phyloP scores from a whole-genome alignment of 495 filamentous ascomycete species.

The Penicillium nucicola region DNA sequence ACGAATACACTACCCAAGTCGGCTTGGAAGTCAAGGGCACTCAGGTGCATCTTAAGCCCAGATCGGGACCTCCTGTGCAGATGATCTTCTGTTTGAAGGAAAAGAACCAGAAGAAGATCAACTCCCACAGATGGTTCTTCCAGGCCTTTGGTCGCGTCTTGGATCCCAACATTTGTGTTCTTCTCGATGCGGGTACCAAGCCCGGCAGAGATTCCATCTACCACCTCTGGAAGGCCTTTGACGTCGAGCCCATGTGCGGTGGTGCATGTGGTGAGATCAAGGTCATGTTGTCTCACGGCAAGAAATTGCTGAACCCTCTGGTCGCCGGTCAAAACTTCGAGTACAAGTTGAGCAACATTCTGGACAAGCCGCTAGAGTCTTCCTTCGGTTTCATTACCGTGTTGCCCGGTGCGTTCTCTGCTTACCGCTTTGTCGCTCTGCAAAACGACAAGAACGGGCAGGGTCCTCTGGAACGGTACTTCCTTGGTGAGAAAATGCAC shows the following conservation, averaged over 20 bases:
- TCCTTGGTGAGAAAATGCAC: slow-evolving; percentile 96
- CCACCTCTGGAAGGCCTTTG: slow-evolving; percentile 97
- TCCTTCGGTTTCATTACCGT: slow-evolving; percentile 98
- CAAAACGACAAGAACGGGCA: slow-evolving; percentile 95
- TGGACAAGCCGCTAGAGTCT: slow-evolving; percentile 96
- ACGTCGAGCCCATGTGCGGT: slow-evolving; percentile 93
- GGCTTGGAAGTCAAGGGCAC: slow-evolving; percentile 83
- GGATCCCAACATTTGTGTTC: slow-evolving; percentile 92
- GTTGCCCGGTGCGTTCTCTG: slow-evolving; percentile 95
- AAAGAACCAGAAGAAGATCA: slow-evolving; percentile 99
- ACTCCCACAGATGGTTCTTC: slow-evolving; percentile 99
- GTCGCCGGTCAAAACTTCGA: slow-evolving; percentile 99
- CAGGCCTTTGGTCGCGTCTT: slow-evolving; percentile 91
- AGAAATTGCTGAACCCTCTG: slow-evolving; percentile 87
- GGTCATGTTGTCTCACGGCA: slow-evolving; percentile 92
- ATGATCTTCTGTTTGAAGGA: slow-evolving; percentile 99
- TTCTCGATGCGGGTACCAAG: slow-evolving; percentile 94
- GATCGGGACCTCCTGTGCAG: slow-evolving; percentile 78
- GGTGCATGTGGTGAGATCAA: slow-evolving; percentile 99
- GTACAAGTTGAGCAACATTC: slow-evolving; percentile 99
- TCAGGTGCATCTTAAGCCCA: slow-evolving; percentile 75
- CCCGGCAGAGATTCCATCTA: slow-evolving; percentile 94
- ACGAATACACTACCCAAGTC: slow-evolving; percentile 98
- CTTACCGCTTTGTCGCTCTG: slow-evolving; percentile 89
- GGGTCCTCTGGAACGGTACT: slow-evolving; percentile 95